Percentiles rank a stretch among this genome's conserved stretches.
Evolutionary conservation across 805 yeast species (phyloP).

Genomic region (Dipodascus albidus): DNA sequence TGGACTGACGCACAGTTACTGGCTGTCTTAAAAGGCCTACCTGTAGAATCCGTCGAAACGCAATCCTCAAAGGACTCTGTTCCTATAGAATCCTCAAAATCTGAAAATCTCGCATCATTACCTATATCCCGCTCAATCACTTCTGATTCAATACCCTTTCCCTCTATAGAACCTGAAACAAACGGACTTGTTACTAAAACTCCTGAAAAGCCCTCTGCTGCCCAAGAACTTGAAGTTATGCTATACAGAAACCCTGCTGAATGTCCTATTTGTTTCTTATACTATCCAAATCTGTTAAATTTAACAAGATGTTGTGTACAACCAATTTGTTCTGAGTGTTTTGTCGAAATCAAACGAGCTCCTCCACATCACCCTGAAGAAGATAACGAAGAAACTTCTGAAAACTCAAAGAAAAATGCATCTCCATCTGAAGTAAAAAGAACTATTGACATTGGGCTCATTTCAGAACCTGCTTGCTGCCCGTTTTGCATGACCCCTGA

Average conservation of each 20-base stretch:
- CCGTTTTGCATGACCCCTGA: slow-evolving; percentile 87
- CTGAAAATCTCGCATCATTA: neutral
- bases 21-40: slow-evolving; percentile 25
- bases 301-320: slow-evolving; percentile 81
- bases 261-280: slow-evolving; percentile 91
- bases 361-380: slow-evolving; percentile 78
- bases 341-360: slow-evolving; percentile 83
- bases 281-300: slow-evolving; percentile 69
- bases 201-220: slow-evolving; percentile 4
- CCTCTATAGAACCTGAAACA: slow-evolving; percentile 3
- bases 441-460: slow-evolving; percentile 28
- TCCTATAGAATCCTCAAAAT: slow-evolving; percentile 2
- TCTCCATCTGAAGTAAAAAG: slow-evolving; percentile 5
- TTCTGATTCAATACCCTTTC: slow-evolving; percentile 1
- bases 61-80: slow-evolving; percentile 4
- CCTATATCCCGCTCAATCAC: neutral
- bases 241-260: slow-evolving; percentile 64
- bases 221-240: slow-evolving; percentile 32
- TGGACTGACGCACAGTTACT: slow-evolving; percentile 68
- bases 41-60: slow-evolving; percentile 5
- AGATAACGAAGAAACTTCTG: slow-evolving; percentile 21
- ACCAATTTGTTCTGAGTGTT: slow-evolving; percentile 92
- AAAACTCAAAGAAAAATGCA: neutral
- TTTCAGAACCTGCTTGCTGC: slow-evolving; percentile 81
- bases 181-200: no score